Evolutionary conservation across 768 basidiomycete species (phyloP), one percentile per base, ranked within the genome.

Genomic region (Lentinula sp.): DNA sequence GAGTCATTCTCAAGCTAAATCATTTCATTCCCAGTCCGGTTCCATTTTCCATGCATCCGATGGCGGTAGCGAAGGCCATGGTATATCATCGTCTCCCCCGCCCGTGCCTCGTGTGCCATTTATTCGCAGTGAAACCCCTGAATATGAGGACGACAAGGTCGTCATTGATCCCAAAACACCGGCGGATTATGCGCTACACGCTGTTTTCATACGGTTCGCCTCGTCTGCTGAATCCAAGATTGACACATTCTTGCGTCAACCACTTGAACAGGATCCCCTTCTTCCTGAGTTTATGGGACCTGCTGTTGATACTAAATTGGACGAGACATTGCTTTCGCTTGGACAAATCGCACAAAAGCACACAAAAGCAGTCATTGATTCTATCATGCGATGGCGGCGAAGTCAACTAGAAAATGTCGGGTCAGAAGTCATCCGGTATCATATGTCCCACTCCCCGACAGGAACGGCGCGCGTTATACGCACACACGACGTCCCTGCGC

Each of bases 171-270:
- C 89, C 0, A 89, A 85, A 68, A 92, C 89, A 10, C 93, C 94
- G 1, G 86, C 88, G 0, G 94, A 95, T 66, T 95, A 89, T 66
- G 94, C 94, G 1, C 75, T 95, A 11, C 91, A 93, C 68, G 91
- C 92, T 0, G 82, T 95, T 5, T 94, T 95, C 70, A 90, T 92
- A 45, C 86, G 89, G 2, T 95, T 95, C 66, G 91, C 89, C 8
- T 82, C 87, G 0, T 77, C 83, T 4, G 90, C 91, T 1, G 93
- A 96, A 71, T 76, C 76, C 32, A 93, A 93, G 67, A 88, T 95
- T n/a, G 84, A 88, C 10, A 70, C 74, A 3, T 93, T 93, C 68
- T 76, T 95, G 59, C 82, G 81, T 9, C 81, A 87, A 62, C 78
- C 81, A 45, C 70, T 88, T 65, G 89, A 90, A 51, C 79, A 78